These are phyloP conservation scores for Pouteria glomerata DNA, from an alignment of 148 eudicot species.

Conservation along the genomic window DNA sequence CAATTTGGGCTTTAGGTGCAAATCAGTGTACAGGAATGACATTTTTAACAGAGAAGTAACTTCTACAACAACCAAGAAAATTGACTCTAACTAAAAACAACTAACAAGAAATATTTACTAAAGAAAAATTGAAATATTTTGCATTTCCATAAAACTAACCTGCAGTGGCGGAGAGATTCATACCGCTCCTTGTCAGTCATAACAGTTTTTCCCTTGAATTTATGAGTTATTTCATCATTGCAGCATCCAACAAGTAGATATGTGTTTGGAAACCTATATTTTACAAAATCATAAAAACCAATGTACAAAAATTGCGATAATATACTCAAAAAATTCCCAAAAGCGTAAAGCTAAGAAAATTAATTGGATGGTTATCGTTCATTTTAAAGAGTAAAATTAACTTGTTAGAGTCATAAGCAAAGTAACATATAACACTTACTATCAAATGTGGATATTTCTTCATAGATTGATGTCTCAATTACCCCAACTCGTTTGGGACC, in stretches of 20 bases:
- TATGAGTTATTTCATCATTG: constrained; percentile 66
- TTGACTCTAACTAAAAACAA: background rate
- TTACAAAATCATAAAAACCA: background rate
- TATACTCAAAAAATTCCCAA: background rate
- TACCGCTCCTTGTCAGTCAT: constrained; percentile 66
- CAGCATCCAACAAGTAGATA: constrained; percentile 75
- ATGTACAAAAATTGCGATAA: background rate
- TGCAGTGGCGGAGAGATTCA: constrained; percentile 82
- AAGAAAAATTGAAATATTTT: background rate
- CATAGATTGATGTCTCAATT: too few relatives aligned
- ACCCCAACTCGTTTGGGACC: too few relatives aligned
- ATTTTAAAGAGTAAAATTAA: background rate
- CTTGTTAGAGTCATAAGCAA: too few relatives aligned
- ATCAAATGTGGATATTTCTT: too few relatives aligned
- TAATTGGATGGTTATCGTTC: background rate
- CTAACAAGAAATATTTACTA: background rate
- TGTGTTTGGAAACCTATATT: constrained; percentile 57
- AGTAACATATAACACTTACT: too few relatives aligned
- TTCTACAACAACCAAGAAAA: background rate
- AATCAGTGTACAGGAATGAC: background rate
- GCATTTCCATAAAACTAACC: constrained; percentile 24
- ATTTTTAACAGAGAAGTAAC: background rate
- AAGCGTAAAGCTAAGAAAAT: constrained; percentile 7
- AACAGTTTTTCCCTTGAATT: constrained; percentile 69
- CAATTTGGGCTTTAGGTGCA: background rate